Conservation (phyloP, 2,329 filamentous ascomycete species). For the Penicillium sp. region DNA sequence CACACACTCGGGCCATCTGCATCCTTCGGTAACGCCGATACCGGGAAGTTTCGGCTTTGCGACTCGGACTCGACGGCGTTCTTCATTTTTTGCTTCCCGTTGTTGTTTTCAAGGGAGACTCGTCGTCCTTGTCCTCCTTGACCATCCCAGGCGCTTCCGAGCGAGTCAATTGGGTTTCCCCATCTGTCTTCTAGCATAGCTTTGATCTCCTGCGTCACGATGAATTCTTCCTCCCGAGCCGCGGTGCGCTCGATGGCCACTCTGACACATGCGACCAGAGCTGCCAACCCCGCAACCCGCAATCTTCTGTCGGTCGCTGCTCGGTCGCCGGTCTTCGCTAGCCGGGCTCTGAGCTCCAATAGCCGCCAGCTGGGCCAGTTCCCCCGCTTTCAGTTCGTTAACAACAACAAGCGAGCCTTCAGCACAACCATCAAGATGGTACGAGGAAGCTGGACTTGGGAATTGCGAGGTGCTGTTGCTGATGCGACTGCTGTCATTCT, state of each 20-base stretch:
- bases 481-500: constrained; percentile 12
- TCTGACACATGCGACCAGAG: constrained; percentile 37
- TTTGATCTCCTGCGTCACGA: constrained; percentile 28
- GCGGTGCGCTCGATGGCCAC: constrained; percentile 39
- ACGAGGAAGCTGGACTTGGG: constrained; percentile 7
- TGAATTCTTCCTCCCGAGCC: constrained; percentile 36
- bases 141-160: constrained; percentile 6
- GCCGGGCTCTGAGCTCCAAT: constrained; percentile 33
- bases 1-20: neutral
- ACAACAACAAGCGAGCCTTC: constrained; percentile 37
- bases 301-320: constrained; percentile 27
- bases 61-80: constrained; percentile 11
- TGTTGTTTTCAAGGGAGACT: constrained; percentile 13
- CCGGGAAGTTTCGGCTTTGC: constrained; percentile 28
- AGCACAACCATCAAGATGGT: constrained; percentile 41
- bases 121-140: constrained; percentile 5
- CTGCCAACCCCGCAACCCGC: constrained; percentile 37
- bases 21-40: constrained; percentile 21
- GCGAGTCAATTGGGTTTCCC: constrained; percentile 15
- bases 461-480: neutral
- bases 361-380: constrained; percentile 32
- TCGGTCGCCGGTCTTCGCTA: constrained; percentile 29
- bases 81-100: constrained; percentile 14
- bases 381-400: constrained; percentile 37
- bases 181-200: constrained; percentile 9